Evolutionary conservation across 2,329 filamentous ascomycete genomes (phyloP).

Genomic region (Xylaria sp.): DNA sequence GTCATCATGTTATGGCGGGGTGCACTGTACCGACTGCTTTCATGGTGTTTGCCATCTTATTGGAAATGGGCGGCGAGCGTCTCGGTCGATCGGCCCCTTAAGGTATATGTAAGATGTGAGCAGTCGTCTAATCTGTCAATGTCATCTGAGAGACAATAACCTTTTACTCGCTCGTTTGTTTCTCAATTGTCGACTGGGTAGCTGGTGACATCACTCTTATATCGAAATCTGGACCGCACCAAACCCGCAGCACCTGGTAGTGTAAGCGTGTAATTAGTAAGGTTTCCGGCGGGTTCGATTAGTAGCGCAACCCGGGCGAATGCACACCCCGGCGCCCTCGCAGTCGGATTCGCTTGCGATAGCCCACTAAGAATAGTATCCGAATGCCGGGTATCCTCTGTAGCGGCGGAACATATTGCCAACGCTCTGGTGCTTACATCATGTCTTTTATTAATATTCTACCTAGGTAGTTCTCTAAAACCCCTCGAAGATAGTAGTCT

Average conservation of each 20-base stretch:
- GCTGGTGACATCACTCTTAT: conserved; percentile 19
- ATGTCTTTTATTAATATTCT: no score
- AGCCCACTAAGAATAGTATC: conserved; percentile 5
- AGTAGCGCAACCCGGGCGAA: not conserved
- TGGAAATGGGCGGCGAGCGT: not conserved
- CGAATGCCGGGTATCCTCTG: conserved; percentile 18
- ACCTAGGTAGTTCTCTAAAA: no score
- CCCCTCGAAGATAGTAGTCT: no score
- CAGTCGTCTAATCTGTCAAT: not conserved
- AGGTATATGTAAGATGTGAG: not conserved
- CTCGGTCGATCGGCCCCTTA: not conserved
- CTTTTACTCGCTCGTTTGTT: no score
- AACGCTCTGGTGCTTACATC: no score
- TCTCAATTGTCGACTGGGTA: not conserved
- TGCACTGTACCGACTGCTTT: conserved; percentile 49
- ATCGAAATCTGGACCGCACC: not conserved
- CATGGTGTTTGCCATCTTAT: conserved; percentile 48
- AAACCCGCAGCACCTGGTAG: not conserved
- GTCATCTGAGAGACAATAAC: not conserved
- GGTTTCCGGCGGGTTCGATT: not conserved
- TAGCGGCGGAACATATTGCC: not conserved
- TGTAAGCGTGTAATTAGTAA: conserved; percentile 21
- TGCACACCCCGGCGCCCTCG: not conserved
- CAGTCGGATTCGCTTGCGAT: conserved; percentile 19
- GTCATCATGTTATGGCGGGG: conserved; percentile 8